Conservation (phyloP, 352 stramenopile species). For the Chrysophaeum taylorii region DNA sequence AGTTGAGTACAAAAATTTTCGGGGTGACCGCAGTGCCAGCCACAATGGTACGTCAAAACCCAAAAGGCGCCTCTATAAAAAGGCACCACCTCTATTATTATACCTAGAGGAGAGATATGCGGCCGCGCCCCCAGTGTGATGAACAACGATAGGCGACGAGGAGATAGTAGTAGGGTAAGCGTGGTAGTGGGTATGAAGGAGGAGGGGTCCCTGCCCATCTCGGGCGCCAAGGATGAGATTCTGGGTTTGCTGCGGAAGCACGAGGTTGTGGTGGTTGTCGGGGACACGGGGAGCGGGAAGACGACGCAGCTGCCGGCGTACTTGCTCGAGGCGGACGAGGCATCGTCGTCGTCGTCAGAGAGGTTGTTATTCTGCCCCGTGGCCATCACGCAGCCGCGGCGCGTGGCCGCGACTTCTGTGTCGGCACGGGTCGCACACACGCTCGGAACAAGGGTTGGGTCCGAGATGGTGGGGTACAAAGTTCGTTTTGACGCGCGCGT, state of each 20-base stretch:
- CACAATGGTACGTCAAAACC: too few species aligned
- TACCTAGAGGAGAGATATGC: too few species aligned
- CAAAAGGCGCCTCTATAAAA: too few species aligned
- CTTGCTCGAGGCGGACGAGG: constrained; percentile 74
- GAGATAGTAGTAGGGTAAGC: too few species aligned
- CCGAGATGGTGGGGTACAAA: constrained; percentile 55
- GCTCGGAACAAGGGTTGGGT: constrained; percentile 49
- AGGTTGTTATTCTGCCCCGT: constrained; percentile 49
- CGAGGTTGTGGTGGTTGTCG: constrained; percentile 73
- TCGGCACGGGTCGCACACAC: constrained; percentile 69
- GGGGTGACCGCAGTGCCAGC: too few species aligned
- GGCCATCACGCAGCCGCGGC: constrained; percentile 69
- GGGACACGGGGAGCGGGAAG: constrained; percentile 81
- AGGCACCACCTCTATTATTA: too few species aligned
- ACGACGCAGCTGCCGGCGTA: constrained; percentile 82
- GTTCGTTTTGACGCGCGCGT: constrained; percentile 64
- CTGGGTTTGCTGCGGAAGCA: constrained; percentile 72
- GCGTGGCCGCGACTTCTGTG: constrained; percentile 70
- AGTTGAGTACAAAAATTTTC: too few species aligned
- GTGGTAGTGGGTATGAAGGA: too few species aligned
- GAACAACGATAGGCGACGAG: too few species aligned
- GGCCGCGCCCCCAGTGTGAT: too few species aligned
- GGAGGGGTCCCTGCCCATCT: constrained; percentile 80
- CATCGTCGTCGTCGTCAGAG: too few species aligned
- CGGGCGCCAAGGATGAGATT: constrained; percentile 69